Evolutionary conservation across 495 filamentous ascomycete genomes (phyloP).

Genomic region (Xylaria scruposa): DNA sequence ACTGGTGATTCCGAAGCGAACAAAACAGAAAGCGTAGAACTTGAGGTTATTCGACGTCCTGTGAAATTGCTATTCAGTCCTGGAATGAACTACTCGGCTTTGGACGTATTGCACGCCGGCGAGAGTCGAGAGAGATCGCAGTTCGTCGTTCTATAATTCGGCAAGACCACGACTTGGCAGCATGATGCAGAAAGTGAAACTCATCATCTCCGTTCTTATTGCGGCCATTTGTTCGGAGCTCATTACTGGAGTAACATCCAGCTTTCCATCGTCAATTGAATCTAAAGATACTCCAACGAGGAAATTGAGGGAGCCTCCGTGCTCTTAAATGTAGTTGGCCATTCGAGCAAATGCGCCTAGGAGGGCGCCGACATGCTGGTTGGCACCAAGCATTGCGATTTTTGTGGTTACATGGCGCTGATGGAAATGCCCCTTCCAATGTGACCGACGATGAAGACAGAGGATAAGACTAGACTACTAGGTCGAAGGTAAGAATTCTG

Average conservation of each 20-base stretch:
- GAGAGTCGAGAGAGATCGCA: slow-evolving; percentile 23
- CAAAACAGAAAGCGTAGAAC: slow-evolving; percentile 35
- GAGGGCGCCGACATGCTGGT: neutral
- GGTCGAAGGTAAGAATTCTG: neutral
- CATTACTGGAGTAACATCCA: neutral
- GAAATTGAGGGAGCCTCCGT: neutral
- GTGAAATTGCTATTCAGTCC: slow-evolving; percentile 33
- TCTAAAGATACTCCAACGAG: neutral
- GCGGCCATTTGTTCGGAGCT: slow-evolving; percentile 10
- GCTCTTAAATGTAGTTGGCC: neutral
- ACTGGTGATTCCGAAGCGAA: slow-evolving; percentile 24
- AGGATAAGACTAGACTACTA: neutral
- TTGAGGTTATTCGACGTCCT: slow-evolving; percentile 36
- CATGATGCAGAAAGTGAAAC: slow-evolving; percentile 24
- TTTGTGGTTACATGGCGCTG: neutral
- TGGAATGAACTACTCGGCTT: slow-evolving; percentile 35
- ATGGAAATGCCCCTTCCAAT: neutral
- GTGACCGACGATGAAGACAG: neutral
- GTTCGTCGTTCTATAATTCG: slow-evolving; percentile 13
- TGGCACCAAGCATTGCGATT: slow-evolving; percentile 22
- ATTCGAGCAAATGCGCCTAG: neutral
- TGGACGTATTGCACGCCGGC: slow-evolving; percentile 38
- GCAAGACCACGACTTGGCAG: slow-evolving; percentile 28
- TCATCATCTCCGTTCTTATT: slow-evolving; percentile 2
- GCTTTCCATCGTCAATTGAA: neutral